Evolutionary conservation across 1,139 yeast species (phyloP), one percentile per base, ranked within the genome.

Genomic region (Yamadazyma diospyri): DNA sequence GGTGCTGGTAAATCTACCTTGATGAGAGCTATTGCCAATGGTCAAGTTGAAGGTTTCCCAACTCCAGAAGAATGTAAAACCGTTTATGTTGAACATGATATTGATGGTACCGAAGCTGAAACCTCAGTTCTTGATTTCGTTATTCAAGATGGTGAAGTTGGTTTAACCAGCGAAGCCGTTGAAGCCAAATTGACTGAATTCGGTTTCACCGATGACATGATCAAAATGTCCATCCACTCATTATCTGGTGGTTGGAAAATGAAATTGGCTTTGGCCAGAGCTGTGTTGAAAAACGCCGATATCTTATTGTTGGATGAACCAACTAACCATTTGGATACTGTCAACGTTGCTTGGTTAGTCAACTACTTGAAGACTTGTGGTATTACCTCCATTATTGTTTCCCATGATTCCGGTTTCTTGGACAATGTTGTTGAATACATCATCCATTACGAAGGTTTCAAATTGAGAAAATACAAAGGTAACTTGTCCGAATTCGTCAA

Each of bases 221-320:
- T 80, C 62, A 67, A 60, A 52, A 84, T 83, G 94, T 94, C 95
- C 66, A 89, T 92, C 66, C 81, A 88, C 63, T 86, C 97, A 47
- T 78, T 92, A 56, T 89, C 97, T 59, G 98, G 98, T 82, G 98
- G 98, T 81, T 92, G 98, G 98, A 92, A 92, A 81, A 92, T 92
- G 98, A 92, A 92, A 77, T 81, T 92, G 69, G 98, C 97, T 64
- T 80, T 92, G 61, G 97, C 97, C 55, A 86, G 97, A 76, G 98
- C 98, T 62, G 97, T 92, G 65, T 84, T 92, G 74, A 86, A 86
- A 79, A 88, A 88, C 73, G 97, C 97, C 57, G 97, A 92, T 72
- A 92, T 92, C 64, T 78, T 92, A 70, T 79, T 92, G 69, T 81
- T 92, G 67, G 98, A 92, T 79, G 98, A 92, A 79, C 98, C 98